Conservation (phyloP, 306 rosid genomes). For the Mimosa bimucronata region DNA sequence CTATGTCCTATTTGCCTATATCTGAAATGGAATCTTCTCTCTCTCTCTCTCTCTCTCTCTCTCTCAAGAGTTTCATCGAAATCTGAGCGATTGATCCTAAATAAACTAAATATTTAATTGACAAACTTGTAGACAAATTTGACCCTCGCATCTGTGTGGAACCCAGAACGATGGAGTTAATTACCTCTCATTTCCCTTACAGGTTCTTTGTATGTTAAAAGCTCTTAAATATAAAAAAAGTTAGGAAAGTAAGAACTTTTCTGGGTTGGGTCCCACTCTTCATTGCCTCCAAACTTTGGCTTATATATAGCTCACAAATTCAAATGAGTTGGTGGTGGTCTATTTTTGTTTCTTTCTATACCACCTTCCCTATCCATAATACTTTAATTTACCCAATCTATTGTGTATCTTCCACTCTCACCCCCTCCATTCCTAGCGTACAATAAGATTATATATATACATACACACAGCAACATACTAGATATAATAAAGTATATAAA, state of each 20-base stretch:
- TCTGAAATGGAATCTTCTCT: constrained; percentile 60
- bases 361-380: constrained; percentile 16
- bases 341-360: constrained; percentile 44
- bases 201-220: constrained; percentile 68
- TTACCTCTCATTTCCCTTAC: constrained; percentile 50
- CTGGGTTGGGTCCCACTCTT: constrained; percentile 56
- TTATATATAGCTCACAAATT: constrained; percentile 51
- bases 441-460: constrained; percentile 3
- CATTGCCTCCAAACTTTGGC: constrained; percentile 59
- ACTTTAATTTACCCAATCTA: constrained; percentile 18
- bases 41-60: background rate
- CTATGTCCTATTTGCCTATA: constrained; percentile 39
- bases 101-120: constrained; percentile 46
- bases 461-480: constrained; percentile 3
- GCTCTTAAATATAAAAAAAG: constrained; percentile 21
- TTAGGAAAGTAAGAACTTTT: constrained; percentile 30
- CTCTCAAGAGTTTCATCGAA: constrained; percentile 61
- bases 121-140: constrained; percentile 45
- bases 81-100: constrained; percentile 51
- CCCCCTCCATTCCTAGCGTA: constrained; percentile 19
- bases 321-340: constrained; percentile 71
- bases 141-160: constrained; percentile 62
- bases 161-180: constrained; percentile 55
- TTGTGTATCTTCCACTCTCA: background rate
- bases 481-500: background rate